Evolutionary conservation across 2,329 filamentous ascomycete species (phyloP), one percentile per base, ranked within the genome.

Genomic region (Endoconidiophora polonica): DNA sequence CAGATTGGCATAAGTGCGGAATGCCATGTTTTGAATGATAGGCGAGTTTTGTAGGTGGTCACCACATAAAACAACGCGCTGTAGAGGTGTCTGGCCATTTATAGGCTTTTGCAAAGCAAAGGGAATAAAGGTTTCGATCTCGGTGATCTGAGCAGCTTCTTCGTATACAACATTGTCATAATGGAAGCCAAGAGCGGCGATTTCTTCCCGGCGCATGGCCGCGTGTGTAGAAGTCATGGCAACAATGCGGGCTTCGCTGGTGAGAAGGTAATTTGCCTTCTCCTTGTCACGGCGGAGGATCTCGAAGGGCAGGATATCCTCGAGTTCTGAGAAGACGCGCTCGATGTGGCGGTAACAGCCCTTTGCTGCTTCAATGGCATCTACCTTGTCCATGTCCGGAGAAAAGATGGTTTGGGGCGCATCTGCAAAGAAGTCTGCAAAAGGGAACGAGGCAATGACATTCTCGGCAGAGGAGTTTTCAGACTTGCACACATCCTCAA

Each of bases 201-300:
- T 96, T 59, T 96, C 90, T 55, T 86, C 79, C 55, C 90, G 74
- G 54, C 87, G 79, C 74, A 98, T 98, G 1, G 91, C 91, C 3
- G 91, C 93, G 63, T 98, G 91, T 0, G 93, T 98, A 3, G 88
- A 93, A 16, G 91, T 98, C 93, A 98, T 98, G 52, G 91, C 93
- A 56, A 98, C 82, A 55, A 98, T 91, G 36, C 91, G 81, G n/a
- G 93, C 93, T 65, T 96, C 90, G 59, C 87, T 95, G 4, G 87
- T 83, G 33, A 98, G 75, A 4, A 98, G 77, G 60, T 98, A 98
- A 63, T 96, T 96, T 47, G 88, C 83, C 67, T 93, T 95, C 62
- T 98, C 91, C 36, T 84, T 80, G 55, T 88, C 84, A 50, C 83
- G 81, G 47, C 87, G 79, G 50, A 98, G 68, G 46, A 98, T 88